Evolutionary conservation across 208 protist species (phyloP), one percentile per base, ranked within the genome.

Genomic region (Leishmania turanica): DNA sequence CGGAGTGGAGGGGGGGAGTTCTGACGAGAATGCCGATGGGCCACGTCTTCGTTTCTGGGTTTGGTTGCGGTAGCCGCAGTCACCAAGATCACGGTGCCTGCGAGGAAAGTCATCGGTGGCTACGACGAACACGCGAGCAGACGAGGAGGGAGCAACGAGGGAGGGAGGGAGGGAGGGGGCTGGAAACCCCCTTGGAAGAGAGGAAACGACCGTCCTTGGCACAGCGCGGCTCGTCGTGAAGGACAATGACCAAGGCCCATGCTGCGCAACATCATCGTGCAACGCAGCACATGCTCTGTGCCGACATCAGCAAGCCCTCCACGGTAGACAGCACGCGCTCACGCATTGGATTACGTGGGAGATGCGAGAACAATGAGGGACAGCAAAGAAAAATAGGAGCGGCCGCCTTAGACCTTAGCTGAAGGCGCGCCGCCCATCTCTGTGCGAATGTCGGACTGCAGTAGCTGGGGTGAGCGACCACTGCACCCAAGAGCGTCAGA

Each of bases 401-500:
- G 37, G 21, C 21, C 42, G 13, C 37, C 5, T 54, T 73, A 76
- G 21, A 64, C 34, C 47, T 76, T 37, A 17, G 47, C 17, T 24
- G 72, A 17, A 62, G 51, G 51, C 17, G 34, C 53, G 72, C 31
- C 31, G 19, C 72, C 42, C 40, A 53, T 21, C 37, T 34, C 74
- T 31, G 24, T 45, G 8, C 56, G 53, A 19, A 58, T 24, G 24
- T 77, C 74, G 3, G 21, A 37, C 42, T 24, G 40, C 37, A 77
- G 56, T 24, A 77, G 74, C n/a, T 19, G 56, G 37, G 47, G 74
- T 24, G 74, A 77, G 58, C 70, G 81, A 37, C 81, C 64, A 65
- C 78, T 75, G 49, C 82, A 85, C n/a, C 77, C 77, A 6, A 79
- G 65, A 19, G 72, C 58, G 4, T 79, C 77, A 8, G 68, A 37